Base-by-base conservation (phyloP, 225 moss, liverwort and hornwort genomes). In the Bryum argenteum region DNA sequence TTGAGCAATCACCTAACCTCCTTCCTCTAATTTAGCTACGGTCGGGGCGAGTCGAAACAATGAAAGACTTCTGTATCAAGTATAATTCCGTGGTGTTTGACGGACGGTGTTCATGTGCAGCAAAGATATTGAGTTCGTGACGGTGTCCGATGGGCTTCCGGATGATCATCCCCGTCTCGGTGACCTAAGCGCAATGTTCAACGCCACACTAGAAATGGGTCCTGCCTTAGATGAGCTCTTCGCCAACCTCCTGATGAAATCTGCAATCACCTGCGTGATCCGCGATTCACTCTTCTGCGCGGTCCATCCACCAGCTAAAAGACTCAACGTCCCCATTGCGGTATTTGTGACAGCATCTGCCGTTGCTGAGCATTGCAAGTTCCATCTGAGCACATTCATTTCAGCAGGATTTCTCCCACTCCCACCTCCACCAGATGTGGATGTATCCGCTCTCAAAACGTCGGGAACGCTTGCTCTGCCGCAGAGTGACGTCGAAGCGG, bases 241-340 rank as follows among this genome's bases (percentile, higher is more conserved):
- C 33, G 33, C 33, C 3, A 33, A 4, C 7, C 1, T 33, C 33
- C 33, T 33, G 74, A 0, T 48, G 7, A 71, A 55, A 54, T 48
- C 71, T 3, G 16, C 71, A 0, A 63, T 82, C 42, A 71, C 74
- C 37, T 78, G 78, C 54, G 66, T 78, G 6, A 82, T 82, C 39
- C 74, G 73, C 0, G 81, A 81, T 47, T 2, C 12, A 3, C 3
- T 58, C 0, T 45, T 74, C 1, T 1, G 23, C 6, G 2, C 22
- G 11, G 70, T 66, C 6, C 48, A 71, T 0, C 54, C 2, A 11
- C 1, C 19, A 1, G 66, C 66, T 4, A 48, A 19, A 11, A 82
- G 33, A 12, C 17, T 72, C 2, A 17, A 15, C 15, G 62, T 84
- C 6, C 77, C 84, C 1, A 57, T 54, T 14, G 77, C 44, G 0